Evolutionary conservation across 129 eudicot species (phyloP).

Genomic region (Ambrosia trifida): DNA sequence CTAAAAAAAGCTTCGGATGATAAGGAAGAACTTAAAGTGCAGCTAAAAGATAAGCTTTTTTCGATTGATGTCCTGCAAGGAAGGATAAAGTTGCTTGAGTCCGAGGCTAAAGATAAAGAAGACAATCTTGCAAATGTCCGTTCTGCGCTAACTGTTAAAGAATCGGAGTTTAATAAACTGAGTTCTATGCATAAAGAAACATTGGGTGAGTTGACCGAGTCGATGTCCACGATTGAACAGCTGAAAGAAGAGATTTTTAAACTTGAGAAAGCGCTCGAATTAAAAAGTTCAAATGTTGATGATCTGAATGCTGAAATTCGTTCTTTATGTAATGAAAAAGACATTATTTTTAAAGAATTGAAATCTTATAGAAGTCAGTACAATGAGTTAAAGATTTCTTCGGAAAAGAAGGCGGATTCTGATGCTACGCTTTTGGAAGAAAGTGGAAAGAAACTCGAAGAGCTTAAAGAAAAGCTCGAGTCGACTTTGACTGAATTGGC

Average conservation of each 20-base stretch:
- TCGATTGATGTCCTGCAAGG: conserved; percentile 57
- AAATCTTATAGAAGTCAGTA: conserved; percentile 41
- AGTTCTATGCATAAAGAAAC: conserved; percentile 49
- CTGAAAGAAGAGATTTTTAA: conserved; percentile 48
- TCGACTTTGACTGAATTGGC: conserved; percentile 34
- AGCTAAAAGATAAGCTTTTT: conserved; percentile 57
- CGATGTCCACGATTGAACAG: conserved; percentile 42
- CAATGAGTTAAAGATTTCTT: conserved; percentile 38
- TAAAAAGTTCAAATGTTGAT: conserved; percentile 46
- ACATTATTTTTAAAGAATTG: conserved; percentile 39
- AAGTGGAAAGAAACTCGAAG: conserved; percentile 41
- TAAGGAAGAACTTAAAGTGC: conserved; percentile 51
- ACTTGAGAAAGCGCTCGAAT: conserved; percentile 46
- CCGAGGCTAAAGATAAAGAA: conserved; percentile 69
- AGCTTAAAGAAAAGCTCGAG: conserved; percentile 61
- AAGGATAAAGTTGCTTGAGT: conserved; percentile 50
- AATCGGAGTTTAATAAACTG: conserved; percentile 49
- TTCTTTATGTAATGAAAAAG: conserved; percentile 45
- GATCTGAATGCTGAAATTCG: conserved; percentile 46
- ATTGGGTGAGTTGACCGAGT: conserved; percentile 41
- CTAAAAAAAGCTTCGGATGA: conserved; percentile 51
- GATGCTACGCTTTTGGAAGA: conserved; percentile 67
- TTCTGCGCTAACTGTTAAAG: conserved; percentile 54
- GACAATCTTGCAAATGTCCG: conserved; percentile 43
- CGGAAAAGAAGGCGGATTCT: conserved; percentile 55